Conservation (phyloP, 2,329 filamentous ascomycete genomes). For the Fusarium xyrophilum region DNA sequence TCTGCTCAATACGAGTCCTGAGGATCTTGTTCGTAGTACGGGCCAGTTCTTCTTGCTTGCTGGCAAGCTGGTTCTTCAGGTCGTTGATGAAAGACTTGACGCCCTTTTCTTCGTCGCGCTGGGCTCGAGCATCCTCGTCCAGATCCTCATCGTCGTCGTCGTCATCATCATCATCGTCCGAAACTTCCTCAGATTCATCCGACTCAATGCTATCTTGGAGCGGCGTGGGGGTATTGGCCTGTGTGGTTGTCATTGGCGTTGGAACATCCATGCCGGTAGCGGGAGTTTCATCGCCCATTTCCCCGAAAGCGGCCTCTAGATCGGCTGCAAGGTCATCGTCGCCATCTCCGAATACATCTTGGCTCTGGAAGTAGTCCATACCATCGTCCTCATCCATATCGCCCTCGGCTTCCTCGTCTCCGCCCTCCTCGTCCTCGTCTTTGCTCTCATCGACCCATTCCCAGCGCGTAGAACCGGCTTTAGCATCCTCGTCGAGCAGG, state of each 20-base stretch:
- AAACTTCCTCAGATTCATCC: conserved; percentile 48
- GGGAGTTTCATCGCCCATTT: conserved; percentile 50
- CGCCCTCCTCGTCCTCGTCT: conserved; percentile 53
- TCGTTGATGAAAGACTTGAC: conserved; percentile 62
- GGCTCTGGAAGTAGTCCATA: conserved; percentile 49
- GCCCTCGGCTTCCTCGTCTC: conserved; percentile 60
- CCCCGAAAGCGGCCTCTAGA: conserved; percentile 62
- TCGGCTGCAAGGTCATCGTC: conserved; percentile 62
- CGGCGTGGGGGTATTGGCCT: conserved; percentile 54
- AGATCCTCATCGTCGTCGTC: conserved; percentile 62
- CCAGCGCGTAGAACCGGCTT: conserved; percentile 65
- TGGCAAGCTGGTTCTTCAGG: conserved; percentile 58
- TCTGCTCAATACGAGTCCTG: conserved; percentile 56
- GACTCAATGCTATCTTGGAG: conserved; percentile 56
- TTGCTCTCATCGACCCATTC: conserved; percentile 67
- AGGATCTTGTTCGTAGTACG: conserved; percentile 57
- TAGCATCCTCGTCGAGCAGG: conserved; percentile 72
- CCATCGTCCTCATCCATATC: conserved; percentile 53
- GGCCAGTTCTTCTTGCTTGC: conserved; percentile 54
- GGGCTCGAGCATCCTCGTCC: conserved; percentile 60
- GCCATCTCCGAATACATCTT: conserved; percentile 45
- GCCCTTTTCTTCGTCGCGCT: conserved; percentile 59
- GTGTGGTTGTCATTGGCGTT: conserved; percentile 54
- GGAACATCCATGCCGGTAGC: conserved; percentile 52
- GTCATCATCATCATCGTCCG: conserved; percentile 59